Evolutionary conservation across 208 protist species (phyloP).

Genomic region (Wallacemonas sp.): DNA sequence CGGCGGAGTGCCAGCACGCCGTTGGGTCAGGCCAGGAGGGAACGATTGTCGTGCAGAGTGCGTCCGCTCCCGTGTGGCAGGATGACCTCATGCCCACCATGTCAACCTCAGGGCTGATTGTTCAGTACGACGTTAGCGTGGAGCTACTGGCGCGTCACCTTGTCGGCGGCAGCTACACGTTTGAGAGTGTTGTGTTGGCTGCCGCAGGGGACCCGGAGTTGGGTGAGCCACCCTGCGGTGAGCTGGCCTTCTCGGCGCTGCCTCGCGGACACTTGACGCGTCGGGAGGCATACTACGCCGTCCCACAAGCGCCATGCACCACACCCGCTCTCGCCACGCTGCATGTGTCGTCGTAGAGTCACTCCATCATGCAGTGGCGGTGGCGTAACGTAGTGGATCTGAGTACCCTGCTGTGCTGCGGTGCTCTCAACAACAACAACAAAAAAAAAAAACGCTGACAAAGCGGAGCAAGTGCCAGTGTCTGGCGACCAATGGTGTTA

Average conservation of each 20-base stretch:
- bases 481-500: no score
- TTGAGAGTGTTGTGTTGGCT: conserved; percentile 15
- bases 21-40: conserved; percentile 3
- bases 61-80: background rate
- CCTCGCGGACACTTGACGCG: conserved; percentile 20
- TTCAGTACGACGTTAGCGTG: conserved; percentile 26
- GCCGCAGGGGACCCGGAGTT: conserved; percentile 1
- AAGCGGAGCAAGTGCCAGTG: no score
- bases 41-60: background rate
- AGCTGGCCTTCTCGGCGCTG: conserved; percentile 20
- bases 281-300: conserved; percentile 26
- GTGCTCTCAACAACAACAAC: no score
- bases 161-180: conserved; percentile 9
- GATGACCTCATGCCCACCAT: conserved; percentile 18
- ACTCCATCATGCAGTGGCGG: no score
- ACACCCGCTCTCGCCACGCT: conserved; percentile 3
- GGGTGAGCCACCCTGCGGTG: conserved; percentile 1
- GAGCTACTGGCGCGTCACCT: conserved; percentile 8
- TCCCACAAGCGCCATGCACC: conserved; percentile 10
- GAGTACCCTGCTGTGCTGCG: no score
- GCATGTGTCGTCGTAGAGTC: background rate
- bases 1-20: background rate
- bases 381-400: no score
- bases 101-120: conserved; percentile 16
- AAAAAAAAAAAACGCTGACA: no score